Evolutionary conservation across 441 rosid species (phyloP).

Genomic region (Sinapis alba): DNA sequence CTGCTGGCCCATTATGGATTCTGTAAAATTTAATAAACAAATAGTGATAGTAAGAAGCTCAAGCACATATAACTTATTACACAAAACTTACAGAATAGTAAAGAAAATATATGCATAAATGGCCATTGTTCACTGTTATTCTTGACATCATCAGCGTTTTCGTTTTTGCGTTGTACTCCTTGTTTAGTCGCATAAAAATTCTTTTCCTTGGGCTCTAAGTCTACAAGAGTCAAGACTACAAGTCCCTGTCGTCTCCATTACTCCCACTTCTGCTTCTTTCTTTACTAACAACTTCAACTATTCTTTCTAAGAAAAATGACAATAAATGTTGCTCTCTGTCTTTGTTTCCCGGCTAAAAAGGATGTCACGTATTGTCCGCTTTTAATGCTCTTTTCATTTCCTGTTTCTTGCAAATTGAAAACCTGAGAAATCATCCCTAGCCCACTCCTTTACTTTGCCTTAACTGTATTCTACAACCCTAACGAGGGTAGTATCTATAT

Average conservation of each 20-base stretch:
- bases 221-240: background rate
- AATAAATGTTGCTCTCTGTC: conserved; percentile 27
- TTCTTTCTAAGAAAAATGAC: conserved; percentile 4
- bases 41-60: background rate
- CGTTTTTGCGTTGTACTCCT: background rate
- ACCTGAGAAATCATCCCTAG: conserved; percentile 27
- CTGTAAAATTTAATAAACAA: background rate
- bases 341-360: conserved; percentile 26
- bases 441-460: conserved; percentile 38
- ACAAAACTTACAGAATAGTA: conserved; percentile 17
- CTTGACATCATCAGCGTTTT: background rate
- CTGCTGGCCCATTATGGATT: background rate
- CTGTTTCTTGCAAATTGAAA: conserved; percentile 38
- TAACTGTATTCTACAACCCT: conserved; percentile 20
- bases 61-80: conserved; percentile 27
- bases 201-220: conserved; percentile 14
- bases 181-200: conserved; percentile 27
- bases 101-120: background rate
- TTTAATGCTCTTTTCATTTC: conserved; percentile 33
- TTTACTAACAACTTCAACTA: conserved; percentile 33
- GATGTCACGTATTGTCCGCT: conserved; percentile 37
- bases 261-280: conserved; percentile 43
- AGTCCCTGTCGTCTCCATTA: conserved; percentile 49
- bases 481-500: background rate
- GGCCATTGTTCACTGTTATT: background rate